phyloP scores from a whole-genome alignment of 768 basidiomycete genomes.

The Paxillus ammoniavirescens region DNA sequence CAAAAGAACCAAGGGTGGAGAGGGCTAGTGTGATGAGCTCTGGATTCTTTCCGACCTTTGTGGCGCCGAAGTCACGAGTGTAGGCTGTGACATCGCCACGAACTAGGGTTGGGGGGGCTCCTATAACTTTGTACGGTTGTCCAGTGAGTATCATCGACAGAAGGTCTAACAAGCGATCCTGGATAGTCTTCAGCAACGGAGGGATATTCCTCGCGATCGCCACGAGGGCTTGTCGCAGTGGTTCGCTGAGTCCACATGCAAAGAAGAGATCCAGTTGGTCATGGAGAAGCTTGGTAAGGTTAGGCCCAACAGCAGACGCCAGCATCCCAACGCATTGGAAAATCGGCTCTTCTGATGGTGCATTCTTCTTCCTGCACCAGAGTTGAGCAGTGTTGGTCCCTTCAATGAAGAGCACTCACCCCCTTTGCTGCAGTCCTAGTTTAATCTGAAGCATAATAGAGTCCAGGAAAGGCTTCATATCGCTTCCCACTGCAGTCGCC shows the following conservation, averaged over 20 bases:
- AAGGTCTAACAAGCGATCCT: conserved; percentile 90
- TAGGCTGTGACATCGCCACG: conserved; percentile 50
- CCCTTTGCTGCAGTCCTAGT: conserved; percentile 80
- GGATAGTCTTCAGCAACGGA: conserved; percentile 87
- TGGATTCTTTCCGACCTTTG: conserved; percentile 57
- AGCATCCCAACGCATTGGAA: conserved; percentile 99
- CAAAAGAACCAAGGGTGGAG: conserved; percentile 84
- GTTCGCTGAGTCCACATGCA: conserved; percentile 87
- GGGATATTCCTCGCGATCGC: conserved; percentile 87
- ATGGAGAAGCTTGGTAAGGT: conserved; percentile 91
- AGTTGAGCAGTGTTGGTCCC: conserved; percentile 1
- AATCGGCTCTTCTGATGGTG: conserved; percentile 90
- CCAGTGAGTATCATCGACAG: conserved; percentile 80
- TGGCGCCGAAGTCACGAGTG: conserved; percentile 52
- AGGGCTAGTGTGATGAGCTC: conserved; percentile 81
- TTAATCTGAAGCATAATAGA: conserved; percentile 88
- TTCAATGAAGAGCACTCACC: conserved; percentile 45
- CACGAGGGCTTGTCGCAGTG: conserved; percentile 78
- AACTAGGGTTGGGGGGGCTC: conserved; percentile 68
- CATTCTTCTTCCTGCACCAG: conserved; percentile 70
- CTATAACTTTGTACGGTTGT: conserved; percentile 83
- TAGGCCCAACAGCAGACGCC: conserved; percentile 91
- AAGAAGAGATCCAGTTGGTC: conserved; percentile 98
- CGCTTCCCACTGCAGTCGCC: conserved; percentile 85
- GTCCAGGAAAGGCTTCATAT: conserved; percentile 96